Conservation (phyloP, 2,329 filamentous ascomycete genomes). For the Xylaria sp. region DNA sequence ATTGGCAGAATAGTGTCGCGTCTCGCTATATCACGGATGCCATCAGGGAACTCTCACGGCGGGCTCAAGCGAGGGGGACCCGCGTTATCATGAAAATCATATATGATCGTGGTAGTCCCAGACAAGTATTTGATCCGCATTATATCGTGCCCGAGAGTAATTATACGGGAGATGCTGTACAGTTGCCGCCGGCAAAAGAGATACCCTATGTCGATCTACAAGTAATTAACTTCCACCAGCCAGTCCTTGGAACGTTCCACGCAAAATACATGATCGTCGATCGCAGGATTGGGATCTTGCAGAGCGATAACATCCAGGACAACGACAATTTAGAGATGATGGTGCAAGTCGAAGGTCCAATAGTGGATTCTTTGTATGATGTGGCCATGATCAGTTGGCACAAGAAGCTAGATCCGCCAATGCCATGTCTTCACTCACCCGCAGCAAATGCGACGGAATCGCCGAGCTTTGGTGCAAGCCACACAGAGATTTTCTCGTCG, state of each 20-base stretch:
- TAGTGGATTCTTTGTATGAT: constrained; percentile 81
- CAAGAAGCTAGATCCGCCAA: constrained; percentile 66
- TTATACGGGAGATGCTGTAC: constrained; percentile 67
- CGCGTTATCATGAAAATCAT: constrained; percentile 76
- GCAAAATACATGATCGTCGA: constrained; percentile 83
- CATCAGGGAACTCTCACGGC: constrained; percentile 72
- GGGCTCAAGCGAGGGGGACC: constrained; percentile 66
- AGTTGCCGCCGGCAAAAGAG: constrained; percentile 69
- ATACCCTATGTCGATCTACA: constrained; percentile 77
- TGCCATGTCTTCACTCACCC: constrained; percentile 65
- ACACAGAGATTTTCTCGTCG: constrained; percentile 44
- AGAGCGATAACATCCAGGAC: constrained; percentile 82
- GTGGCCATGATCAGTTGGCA: constrained; percentile 78
- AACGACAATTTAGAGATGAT: constrained; percentile 88
- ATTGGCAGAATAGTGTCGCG: constrained; percentile 76
- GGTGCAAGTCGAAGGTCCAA: constrained; percentile 77
- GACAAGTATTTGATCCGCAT: constrained; percentile 73
- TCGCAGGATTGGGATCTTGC: constrained; percentile 73
- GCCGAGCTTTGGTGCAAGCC: constrained; percentile 40
- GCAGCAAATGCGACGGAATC: constrained; percentile 52
- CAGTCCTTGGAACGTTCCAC: constrained; percentile 79
- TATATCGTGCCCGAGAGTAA: constrained; percentile 66
- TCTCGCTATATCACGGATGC: constrained; percentile 74
- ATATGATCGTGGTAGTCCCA: constrained; percentile 75
- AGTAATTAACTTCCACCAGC: constrained; percentile 77